A percentile compares a stretch with the other conserved stretches of the same genome.
These are phyloP conservation scores for Citrus medica DNA, from an alignment of 345 rosid genomes.

Conservation along the genomic window DNA sequence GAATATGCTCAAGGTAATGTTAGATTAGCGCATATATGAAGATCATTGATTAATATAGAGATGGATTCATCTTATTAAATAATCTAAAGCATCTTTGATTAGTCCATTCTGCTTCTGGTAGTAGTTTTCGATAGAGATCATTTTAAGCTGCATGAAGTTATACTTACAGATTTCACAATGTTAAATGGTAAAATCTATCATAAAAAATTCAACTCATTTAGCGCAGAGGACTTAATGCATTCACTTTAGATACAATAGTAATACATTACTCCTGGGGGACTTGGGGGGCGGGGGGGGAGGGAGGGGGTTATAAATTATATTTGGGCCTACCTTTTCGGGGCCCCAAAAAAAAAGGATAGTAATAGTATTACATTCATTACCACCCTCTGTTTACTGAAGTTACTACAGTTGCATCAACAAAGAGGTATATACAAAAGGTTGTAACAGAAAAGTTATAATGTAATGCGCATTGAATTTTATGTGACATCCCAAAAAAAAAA, in stretches of 20 bases:
- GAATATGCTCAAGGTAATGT: slow-evolving; percentile 75
- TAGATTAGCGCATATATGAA: neutral
- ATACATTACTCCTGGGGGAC: too few species aligned
- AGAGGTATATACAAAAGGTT: neutral
- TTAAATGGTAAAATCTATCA: neutral
- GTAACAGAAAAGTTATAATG: neutral
- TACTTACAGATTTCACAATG: neutral
- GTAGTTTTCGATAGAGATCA: neutral
- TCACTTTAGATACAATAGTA: neutral
- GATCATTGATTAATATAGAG: neutral
- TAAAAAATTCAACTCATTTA: neutral
- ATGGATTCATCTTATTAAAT: neutral
- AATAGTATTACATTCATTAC: neutral
- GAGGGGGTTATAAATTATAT: too few species aligned
- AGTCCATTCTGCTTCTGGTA: neutral
- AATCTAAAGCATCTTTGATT: neutral
- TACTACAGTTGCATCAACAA: neutral
- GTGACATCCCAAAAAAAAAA: neutral
- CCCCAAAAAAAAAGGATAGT: too few species aligned
- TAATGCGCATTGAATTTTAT: neutral
- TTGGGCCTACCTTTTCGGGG: too few species aligned
- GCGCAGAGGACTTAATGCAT: neutral
- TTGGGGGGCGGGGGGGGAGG: too few species aligned
- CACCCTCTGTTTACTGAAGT: neutral
- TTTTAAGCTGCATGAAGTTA: neutral